Percentiles rank a stretch among this genome's conserved stretches.
phyloP scores from a whole-genome alignment of 179 eudicot genomes.

The Silene coronaria region DNA sequence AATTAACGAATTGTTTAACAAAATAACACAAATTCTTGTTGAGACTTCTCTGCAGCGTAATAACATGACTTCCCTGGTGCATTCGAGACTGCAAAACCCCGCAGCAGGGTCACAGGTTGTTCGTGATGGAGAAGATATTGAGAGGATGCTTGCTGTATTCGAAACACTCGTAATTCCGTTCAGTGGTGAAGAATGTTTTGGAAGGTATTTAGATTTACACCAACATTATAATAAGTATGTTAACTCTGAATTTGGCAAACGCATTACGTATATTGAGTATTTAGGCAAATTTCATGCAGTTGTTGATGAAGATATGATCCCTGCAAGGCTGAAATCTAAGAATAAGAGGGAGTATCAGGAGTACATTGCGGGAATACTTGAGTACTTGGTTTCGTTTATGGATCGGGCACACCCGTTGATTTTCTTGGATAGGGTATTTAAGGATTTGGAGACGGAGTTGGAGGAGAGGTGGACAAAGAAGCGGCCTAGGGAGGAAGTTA shows the following conservation, averaged over 20 bases:
- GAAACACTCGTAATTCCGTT: background rate
- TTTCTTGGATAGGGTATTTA: background rate
- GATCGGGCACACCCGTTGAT: slow-evolving; percentile 1
- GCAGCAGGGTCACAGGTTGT: background rate
- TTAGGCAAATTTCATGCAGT: background rate
- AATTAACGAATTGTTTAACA: too few species aligned
- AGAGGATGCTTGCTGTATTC: background rate
- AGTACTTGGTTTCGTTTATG: slow-evolving; percentile 7
- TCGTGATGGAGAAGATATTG: background rate
- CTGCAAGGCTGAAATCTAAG: background rate
- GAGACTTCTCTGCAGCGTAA: too few species aligned
- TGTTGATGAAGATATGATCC: background rate
- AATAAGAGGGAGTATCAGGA: background rate
- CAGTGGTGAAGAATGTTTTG: slow-evolving; percentile 5
- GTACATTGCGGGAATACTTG: background rate
- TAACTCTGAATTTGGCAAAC: background rate
- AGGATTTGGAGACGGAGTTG: background rate
- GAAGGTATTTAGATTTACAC: slow-evolving; percentile 14
- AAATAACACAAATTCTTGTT: too few species aligned
- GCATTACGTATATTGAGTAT: slow-evolving; percentile 2
- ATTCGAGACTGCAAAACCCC: background rate
- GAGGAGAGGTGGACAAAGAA: too few species aligned
- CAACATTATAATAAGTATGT: background rate
- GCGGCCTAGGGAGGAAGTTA: too few species aligned
- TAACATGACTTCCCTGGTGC: too few species aligned